Evolutionary conservation across 208 protist genomes (phyloP).

Genomic region (Leishmania gerbilli): DNA sequence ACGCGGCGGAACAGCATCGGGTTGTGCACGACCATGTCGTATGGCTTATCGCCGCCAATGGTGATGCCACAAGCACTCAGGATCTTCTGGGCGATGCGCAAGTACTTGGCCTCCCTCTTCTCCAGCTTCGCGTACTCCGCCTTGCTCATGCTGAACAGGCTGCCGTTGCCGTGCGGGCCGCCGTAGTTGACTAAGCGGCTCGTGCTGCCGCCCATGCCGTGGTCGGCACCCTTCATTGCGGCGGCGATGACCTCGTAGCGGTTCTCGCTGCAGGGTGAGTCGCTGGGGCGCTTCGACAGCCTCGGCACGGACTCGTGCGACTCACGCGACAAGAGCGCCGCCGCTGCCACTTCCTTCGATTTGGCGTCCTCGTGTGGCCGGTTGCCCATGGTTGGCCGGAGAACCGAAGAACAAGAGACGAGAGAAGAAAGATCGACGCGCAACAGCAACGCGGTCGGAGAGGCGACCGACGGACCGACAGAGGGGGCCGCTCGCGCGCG

Average conservation of each 20-base stretch:
- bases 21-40: constrained; percentile 53
- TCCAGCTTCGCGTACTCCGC: constrained; percentile 31
- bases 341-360: neutral
- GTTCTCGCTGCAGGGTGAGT: constrained; percentile 3
- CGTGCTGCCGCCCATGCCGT: neutral
- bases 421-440: neutral
- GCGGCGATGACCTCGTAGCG: neutral
- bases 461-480: neutral
- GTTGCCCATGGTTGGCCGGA: neutral
- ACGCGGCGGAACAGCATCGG: constrained; percentile 45
- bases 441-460: neutral
- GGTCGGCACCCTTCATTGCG: neutral
- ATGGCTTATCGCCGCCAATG: constrained; percentile 42
- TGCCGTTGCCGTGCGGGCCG: constrained; percentile 38
- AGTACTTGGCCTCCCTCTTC: constrained; percentile 43
- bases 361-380: neutral
- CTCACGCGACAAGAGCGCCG: neutral
- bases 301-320: neutral
- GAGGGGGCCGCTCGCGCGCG: too few relatives aligned
- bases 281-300: neutral
- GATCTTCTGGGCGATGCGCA: constrained; percentile 39
- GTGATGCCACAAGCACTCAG: constrained; percentile 39
- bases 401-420: neutral
- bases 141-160: constrained; percentile 23
- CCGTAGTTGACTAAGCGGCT: constrained; percentile 6